Conservation (phyloP, 2,329 filamentous ascomycete genomes). For the Pseudocercospora fijiensis region DNA sequence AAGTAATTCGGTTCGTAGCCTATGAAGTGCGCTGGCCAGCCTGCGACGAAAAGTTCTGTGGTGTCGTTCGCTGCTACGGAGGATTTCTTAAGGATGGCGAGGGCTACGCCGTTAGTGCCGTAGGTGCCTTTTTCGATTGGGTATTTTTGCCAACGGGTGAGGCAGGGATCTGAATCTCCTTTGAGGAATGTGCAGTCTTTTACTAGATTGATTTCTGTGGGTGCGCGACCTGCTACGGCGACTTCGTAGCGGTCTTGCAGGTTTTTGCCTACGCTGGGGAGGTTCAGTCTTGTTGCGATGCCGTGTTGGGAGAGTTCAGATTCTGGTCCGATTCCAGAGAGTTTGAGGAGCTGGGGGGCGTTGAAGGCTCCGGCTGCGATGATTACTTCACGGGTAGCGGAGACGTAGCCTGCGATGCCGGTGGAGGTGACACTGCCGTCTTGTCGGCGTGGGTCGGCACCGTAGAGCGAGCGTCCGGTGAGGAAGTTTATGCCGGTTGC, state of each 20-base stretch:
- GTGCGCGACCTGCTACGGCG: conserved; percentile 47
- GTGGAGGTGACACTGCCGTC: conserved; percentile 17
- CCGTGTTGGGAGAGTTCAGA: conserved; percentile 42
- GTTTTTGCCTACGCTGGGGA: conserved; percentile 54
- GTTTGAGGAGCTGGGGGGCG: conserved; percentile 54
- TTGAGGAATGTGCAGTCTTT: conserved; percentile 41
- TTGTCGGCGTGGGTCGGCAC: conserved; percentile 38
- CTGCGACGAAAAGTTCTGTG: conserved; percentile 55
- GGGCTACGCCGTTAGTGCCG: conserved; percentile 54
- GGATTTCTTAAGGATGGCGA: conserved; percentile 46
- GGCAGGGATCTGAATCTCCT: conserved; percentile 6
- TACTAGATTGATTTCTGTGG: conserved; percentile 39
- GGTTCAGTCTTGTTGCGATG: conserved; percentile 48
- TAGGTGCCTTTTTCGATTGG: conserved; percentile 43
- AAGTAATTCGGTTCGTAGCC: conserved; percentile 57
- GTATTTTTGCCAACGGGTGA: not conserved
- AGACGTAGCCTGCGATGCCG: conserved; percentile 47
- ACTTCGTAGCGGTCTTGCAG: conserved; percentile 49
- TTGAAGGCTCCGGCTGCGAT: conserved; percentile 49
- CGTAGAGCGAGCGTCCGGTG: conserved; percentile 40
- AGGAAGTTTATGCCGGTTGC: conserved; percentile 44
- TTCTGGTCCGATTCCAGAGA: conserved; percentile 54
- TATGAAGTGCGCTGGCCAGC: conserved; percentile 54
- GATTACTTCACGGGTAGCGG: conserved; percentile 18
- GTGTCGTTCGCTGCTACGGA: conserved; percentile 45